Conservation (phyloP, 108 stramenopile species). For the Discostella pseudostelligera region DNA sequence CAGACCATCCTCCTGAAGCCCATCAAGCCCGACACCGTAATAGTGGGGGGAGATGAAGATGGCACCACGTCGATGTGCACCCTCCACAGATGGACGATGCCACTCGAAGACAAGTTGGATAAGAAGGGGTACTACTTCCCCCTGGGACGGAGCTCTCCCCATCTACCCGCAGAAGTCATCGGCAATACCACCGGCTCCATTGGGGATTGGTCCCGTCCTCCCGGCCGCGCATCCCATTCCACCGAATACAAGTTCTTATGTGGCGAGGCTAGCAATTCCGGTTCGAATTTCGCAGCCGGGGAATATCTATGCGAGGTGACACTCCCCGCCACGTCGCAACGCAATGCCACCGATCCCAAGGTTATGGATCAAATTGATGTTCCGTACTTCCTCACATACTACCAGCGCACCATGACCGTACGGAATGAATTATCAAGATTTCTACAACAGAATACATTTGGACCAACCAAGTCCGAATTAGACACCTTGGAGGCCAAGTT, state of each 20-base stretch:
- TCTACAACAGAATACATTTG: conserved; percentile 55
- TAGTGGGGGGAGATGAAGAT: not conserved
- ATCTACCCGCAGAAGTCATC: not conserved
- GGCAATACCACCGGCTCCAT: not conserved
- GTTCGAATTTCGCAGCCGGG: conserved; percentile 16
- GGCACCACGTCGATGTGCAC: conserved; percentile 29
- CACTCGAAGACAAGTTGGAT: not conserved
- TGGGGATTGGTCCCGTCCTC: conserved; percentile 31
- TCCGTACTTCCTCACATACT: conserved; percentile 36
- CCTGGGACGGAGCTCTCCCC: conserved; percentile 10
- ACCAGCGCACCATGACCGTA: conserved; percentile 14
- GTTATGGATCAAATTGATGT: conserved; percentile 4
- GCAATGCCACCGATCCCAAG: conserved; percentile 3
- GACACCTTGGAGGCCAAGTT: conserved; percentile 21
- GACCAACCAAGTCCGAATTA: conserved; percentile 24
- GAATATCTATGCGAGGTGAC: conserved; percentile 43
- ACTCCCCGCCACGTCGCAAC: conserved; percentile 16
- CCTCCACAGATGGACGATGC: conserved; percentile 19
- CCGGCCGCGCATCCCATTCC: conserved; percentile 6
- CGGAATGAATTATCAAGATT: conserved; percentile 39
- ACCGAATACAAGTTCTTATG: conserved; percentile 13
- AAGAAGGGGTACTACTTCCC: conserved; percentile 22
- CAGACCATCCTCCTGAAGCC: conserved; percentile 24
- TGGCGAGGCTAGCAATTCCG: conserved; percentile 32
- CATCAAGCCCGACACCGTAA: conserved; percentile 5